These are phyloP conservation scores for Penicillium crustosum DNA, from an alignment of 2,329 filamentous ascomycete species.

Conservation along the genomic window DNA sequence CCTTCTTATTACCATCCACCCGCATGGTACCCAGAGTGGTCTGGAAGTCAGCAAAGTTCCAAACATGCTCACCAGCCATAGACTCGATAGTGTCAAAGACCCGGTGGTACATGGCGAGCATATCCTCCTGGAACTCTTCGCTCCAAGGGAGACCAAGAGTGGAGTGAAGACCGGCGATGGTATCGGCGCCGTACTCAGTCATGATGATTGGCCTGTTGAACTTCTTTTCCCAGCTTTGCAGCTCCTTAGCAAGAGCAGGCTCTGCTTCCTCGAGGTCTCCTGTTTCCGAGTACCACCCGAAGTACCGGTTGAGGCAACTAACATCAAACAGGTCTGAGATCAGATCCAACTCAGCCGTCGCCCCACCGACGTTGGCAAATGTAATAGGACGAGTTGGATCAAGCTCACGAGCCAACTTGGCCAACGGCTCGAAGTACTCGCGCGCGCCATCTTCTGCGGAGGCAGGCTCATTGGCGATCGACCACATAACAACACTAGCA, in stretches of 20 bases:
- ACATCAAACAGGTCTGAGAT: slow-evolving; percentile 32
- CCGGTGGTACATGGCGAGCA: slow-evolving; percentile 31
- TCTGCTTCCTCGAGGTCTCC: slow-evolving; percentile 27
- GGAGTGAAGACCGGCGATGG: slow-evolving; percentile 29
- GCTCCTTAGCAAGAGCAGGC: slow-evolving; percentile 22
- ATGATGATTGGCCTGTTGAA: slow-evolving; percentile 33
- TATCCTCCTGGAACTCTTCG: slow-evolving; percentile 29
- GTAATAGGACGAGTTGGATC: slow-evolving; percentile 28
- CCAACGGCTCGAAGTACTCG: slow-evolving; percentile 29
- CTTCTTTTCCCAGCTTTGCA: slow-evolving; percentile 25
- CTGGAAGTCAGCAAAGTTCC: slow-evolving; percentile 12
- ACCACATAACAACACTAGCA: slow-evolving; percentile 29
- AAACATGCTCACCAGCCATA: slow-evolving; percentile 29
- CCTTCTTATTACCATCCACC: slow-evolving; percentile 7
- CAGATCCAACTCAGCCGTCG: slow-evolving; percentile 8
- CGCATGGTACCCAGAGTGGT: background rate
- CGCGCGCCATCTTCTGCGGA: slow-evolving; percentile 20
- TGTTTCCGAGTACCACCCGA: slow-evolving; percentile 30
- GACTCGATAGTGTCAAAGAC: slow-evolving; percentile 31
- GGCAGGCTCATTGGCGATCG: slow-evolving; percentile 24
- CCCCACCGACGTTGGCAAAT: slow-evolving; percentile 24
- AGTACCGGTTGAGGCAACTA: slow-evolving; percentile 31
- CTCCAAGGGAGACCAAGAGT: slow-evolving; percentile 27
- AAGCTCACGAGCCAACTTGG: slow-evolving; percentile 22
- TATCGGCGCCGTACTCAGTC: slow-evolving; percentile 33